Evolutionary conservation across 2,329 filamentous ascomycete genomes (phyloP).

Genomic region (Leptodontidium sp.): DNA sequence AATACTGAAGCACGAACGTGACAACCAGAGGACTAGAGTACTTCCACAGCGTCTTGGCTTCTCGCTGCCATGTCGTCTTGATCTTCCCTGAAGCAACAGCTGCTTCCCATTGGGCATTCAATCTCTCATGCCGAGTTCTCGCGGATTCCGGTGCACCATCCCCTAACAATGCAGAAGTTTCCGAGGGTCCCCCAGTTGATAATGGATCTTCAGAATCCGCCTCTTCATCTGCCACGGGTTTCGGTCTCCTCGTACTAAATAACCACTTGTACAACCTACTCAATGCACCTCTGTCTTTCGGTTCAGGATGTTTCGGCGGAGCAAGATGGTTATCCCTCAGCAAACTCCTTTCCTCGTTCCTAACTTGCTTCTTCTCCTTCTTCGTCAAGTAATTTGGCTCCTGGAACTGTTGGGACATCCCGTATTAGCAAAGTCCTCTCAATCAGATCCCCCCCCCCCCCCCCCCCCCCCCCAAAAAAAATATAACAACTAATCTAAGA

Average conservation of each 20-base stretch:
- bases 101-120: constrained; percentile 83
- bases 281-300: constrained; percentile 48
- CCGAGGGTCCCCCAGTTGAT: constrained; percentile 47
- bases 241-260: constrained; percentile 65
- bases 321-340: constrained; percentile 70
- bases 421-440: not conserved
- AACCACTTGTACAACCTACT: constrained; percentile 51
- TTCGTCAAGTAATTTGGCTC: constrained; percentile 56
- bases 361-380: constrained; percentile 63
- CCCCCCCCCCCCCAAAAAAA: too few relatives aligned
- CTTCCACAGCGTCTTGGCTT: constrained; percentile 79
- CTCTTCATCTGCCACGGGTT: constrained; percentile 52
- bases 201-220: constrained; percentile 31
- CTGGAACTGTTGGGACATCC: not conserved
- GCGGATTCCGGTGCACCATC: constrained; percentile 52
- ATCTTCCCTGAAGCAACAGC: constrained; percentile 84
- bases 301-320: constrained; percentile 63
- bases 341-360: constrained; percentile 66
- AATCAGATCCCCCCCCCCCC: too few relatives aligned
- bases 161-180: constrained; percentile 52
- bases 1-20: constrained; percentile 84
- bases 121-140: constrained; percentile 59
- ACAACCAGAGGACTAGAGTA: constrained; percentile 76
- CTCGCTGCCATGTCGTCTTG: constrained; percentile 89
- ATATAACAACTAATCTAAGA: not conserved